phyloP scores from a whole-genome alignment of 1,284 basidiomycete species.

The Coniferiporia weirii region DNA sequence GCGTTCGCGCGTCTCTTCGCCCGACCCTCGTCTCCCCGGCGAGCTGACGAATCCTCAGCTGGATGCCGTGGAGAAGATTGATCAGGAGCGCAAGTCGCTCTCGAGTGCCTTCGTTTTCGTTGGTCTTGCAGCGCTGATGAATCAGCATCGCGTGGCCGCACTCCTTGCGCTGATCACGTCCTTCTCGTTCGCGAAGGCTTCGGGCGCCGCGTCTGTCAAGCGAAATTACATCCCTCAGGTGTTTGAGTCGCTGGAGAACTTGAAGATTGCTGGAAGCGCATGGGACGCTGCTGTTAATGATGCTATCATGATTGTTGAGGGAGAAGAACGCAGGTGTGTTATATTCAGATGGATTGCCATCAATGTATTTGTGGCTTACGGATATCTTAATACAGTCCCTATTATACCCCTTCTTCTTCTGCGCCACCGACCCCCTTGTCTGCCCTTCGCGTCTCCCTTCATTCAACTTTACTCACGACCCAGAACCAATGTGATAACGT shows the following conservation, averaged over 20 bases:
- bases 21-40: constrained; percentile 37
- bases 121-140: constrained; percentile 12
- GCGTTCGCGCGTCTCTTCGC: constrained; percentile 28
- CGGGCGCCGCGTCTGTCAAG: constrained; percentile 2
- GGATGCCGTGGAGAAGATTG: constrained; percentile 8
- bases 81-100: constrained; percentile 14
- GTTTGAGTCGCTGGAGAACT: constrained; percentile 54
- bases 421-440: constrained; percentile 47
- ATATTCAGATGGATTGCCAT: constrained; percentile 16
- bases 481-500: constrained; percentile 76
- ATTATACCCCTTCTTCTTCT: constrained; percentile 16
- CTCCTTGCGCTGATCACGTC: constrained; percentile 12
- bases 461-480: constrained; percentile 65
- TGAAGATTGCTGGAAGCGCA: constrained; percentile 56
- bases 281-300: constrained; percentile 72
- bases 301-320: constrained; percentile 57
- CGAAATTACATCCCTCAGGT: constrained; percentile 36
- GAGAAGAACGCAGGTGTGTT: constrained; percentile 59
- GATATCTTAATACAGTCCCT: neutral
- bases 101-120: constrained; percentile 16
- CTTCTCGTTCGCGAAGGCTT: constrained; percentile 6
- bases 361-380: constrained; percentile 8
- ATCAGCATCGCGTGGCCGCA: constrained; percentile 9
- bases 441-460: constrained; percentile 60
- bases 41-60: constrained; percentile 27